Conservation (phyloP, 768 basidiomycete genomes). For the Pleurotus ostreatus region DNA sequence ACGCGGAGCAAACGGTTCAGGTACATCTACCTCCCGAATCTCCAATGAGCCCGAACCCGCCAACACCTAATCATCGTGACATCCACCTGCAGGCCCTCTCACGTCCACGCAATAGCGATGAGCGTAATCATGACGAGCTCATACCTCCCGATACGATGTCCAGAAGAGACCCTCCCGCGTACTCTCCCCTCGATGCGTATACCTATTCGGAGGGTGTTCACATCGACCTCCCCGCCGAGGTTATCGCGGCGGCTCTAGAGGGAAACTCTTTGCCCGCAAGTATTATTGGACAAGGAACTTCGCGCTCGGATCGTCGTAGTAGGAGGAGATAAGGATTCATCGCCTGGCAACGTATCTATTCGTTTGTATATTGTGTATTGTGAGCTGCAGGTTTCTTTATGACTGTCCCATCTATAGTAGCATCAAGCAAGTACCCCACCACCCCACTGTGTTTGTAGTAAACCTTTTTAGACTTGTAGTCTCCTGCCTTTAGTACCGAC, state of each 20-base stretch:
- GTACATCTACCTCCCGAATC: constrained; percentile 80
- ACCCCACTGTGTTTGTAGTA: constrained; percentile 9
- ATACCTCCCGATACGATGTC: constrained; percentile 22
- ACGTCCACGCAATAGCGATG: constrained; percentile 24
- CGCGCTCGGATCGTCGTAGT: constrained; percentile 54
- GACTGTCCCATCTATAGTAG: constrained; percentile 2
- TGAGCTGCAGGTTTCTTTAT: constrained; percentile 1
- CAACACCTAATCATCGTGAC: constrained; percentile 80
- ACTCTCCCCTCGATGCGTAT: constrained; percentile 85
- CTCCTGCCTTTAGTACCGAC: too few species aligned
- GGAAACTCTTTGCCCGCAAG: constrained; percentile 60
- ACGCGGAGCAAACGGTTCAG: constrained; percentile 64
- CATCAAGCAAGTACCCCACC: constrained; percentile 1
- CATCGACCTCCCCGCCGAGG: constrained; percentile 88
- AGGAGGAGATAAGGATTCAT: constrained; percentile 40
- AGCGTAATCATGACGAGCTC: constrained; percentile 19
- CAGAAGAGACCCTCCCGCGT: constrained; percentile 76
- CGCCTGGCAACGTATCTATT: constrained; percentile 11
- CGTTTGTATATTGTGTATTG: constrained; percentile 24
- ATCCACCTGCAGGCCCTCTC: constrained; percentile 74
- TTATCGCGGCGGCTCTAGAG: constrained; percentile 87
- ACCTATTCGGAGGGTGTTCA: constrained; percentile 87
- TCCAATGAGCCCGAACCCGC: constrained; percentile 73
- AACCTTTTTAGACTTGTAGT: not conserved
- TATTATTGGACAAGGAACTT: constrained; percentile 49